Conservation (phyloP, 2,329 filamentous ascomycete genomes). For the Pseudocercospora vitis region DNA sequence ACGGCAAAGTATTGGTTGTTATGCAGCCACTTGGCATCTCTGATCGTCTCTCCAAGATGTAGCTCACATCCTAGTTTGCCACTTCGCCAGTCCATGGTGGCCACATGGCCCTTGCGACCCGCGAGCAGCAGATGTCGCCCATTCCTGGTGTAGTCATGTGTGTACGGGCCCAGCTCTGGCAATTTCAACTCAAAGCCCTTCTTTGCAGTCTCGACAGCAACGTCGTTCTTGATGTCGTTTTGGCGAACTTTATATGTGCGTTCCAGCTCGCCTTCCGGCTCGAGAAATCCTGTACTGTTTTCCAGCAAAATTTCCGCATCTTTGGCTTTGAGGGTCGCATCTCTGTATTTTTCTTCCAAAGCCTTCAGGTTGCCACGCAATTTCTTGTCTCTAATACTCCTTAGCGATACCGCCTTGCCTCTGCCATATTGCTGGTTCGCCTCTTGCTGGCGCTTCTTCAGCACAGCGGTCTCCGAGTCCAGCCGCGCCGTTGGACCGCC, state of each 20-base stretch:
- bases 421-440: constrained; percentile 70
- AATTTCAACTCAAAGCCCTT: constrained; percentile 90
- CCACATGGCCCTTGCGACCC: constrained; percentile 89
- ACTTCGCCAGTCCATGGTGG: constrained; percentile 93
- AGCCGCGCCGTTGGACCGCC: constrained; percentile 31
- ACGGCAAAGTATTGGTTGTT: constrained; percentile 94
- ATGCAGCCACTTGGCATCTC: constrained; percentile 88
- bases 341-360: constrained; percentile 79
- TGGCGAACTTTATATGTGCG: constrained; percentile 90
- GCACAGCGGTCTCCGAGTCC: constrained; percentile 36
- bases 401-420: constrained; percentile 71
- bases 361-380: constrained; percentile 74
- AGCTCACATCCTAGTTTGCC: constrained; percentile 89
- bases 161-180: constrained; percentile 79
- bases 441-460: constrained; percentile 38
- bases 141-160: constrained; percentile 85
- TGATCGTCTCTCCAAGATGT: constrained; percentile 84
- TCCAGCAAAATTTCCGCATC: constrained; percentile 94
- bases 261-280: constrained; percentile 85
- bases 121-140: constrained; percentile 82
- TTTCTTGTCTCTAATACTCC: constrained; percentile 83
- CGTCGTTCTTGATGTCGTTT: constrained; percentile 72
- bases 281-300: constrained; percentile 79
- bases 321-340: constrained; percentile 79
- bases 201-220: constrained; percentile 81